Evolutionary conservation across 2,329 filamentous ascomycete species (phyloP), one percentile per base, ranked within the genome.

Genomic region (Sarocladium oryzae): DNA sequence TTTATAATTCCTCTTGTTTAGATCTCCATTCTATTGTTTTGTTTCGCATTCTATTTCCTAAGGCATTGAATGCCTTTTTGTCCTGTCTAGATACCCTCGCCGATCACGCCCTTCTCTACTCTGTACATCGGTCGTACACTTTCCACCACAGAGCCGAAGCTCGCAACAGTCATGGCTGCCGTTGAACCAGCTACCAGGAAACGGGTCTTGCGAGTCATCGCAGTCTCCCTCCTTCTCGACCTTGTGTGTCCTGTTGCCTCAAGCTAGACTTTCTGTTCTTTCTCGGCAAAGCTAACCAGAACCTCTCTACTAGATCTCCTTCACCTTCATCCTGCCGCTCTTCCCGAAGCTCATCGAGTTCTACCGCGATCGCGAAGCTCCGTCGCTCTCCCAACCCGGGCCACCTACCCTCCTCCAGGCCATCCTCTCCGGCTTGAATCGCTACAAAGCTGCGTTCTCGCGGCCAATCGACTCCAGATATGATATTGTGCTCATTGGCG

Each of bases 301-400:
- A 2, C 40, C 9, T 23, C 16, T 13, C 48, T 30, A 20, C 18
- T 46, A 96, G 92, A 89, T 97, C 62, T 96, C 92, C 52, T 99
- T 99, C 68, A 99, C 93, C 26, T 96, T 99, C 66, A 97, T 97
- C 65, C 85, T 99, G 8, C 93, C 93, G 0, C 82, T 99, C 32
- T 99, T 97, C 66, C 93, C 91, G 7, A 91, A 90, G 53, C 85
- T 99, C 40, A 86, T 97, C 69, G 87, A 95, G 61, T 97, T 96
- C 79, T 99, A 97, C 74, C 88, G 89, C 70, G 85, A 89, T 64
- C 82, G 84, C 69, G 91, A 96, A 69, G 78, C 79, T 36, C 71
- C 76, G 21, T 49, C 46, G 3, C 61, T 70, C 37, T 60, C 66
- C 46, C 71, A 72, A 51, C 24, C 41, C 41, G 70, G 72, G 32